Evolutionary conservation across 2,329 filamentous ascomycete species (phyloP), one percentile per base, ranked within the genome.

Genomic region (Ploettnerulaceae sp.): DNA sequence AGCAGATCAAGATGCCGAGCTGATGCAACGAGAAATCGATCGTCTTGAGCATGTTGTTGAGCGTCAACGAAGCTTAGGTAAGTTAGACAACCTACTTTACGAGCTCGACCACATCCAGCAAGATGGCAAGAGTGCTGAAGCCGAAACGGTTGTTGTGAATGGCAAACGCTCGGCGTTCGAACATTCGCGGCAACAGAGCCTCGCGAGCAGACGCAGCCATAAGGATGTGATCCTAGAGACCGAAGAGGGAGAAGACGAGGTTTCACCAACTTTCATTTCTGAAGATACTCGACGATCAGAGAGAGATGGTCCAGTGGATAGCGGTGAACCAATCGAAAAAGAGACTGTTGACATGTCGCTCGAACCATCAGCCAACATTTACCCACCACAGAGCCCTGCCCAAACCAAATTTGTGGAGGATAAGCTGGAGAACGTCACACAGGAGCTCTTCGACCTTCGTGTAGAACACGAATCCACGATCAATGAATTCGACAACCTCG

Each of bases 11-110:
- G 93, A 98, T 63, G 82, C 88, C 54, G 93, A 97, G 65, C 72
- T 96, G 51, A 96, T 98, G 91, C 89, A 95, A 65, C 87, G 91
- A 26, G 93, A 98, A 62, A 87, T 98, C 53, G 88, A 96, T 61
- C 82, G 91, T 25, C 74, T 98, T 9, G 93, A 97, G 67, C 88
- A 95, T 66, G 89, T 98, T 6, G 82, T 98, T 41, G 91, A 97
- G 66, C 86, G 94, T 38, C 93, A 98, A 66, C 80, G 93, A 49
- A 96, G 90, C 64, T 79, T 98, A 3, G 93, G 93, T 31, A 95
- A 96, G 66, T 77, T 98, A 3, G 93, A 98, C 64, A 94, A 86
- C 43, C 76, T 98, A 6, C 77, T 98, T 0, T 83, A 94, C 57
- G 93, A 98, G 61, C 77, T 97, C 7, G 93, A 97, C 60, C 75